A percentile compares a stretch with the other conserved stretches of the same genome.
These are phyloP conservation scores for Simplicillium aogashimaense DNA, from an alignment of 2,329 filamentous ascomycete species.

Conservation along the genomic window DNA sequence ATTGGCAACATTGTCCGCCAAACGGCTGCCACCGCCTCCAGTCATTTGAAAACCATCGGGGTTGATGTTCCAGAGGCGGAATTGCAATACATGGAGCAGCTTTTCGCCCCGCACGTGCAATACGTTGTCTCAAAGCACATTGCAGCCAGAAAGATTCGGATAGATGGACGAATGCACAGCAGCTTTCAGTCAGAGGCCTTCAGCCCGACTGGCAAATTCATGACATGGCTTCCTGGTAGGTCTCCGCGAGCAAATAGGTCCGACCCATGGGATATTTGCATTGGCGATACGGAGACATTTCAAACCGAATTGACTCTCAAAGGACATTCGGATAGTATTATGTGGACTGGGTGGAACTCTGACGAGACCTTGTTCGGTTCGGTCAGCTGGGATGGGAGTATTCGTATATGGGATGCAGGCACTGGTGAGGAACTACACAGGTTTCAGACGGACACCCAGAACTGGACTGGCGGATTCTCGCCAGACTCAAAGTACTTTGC, in stretches of 20 bases:
- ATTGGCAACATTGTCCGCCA: too few relatives aligned
- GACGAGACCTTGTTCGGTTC: slow-evolving; percentile 4
- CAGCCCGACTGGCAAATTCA: slow-evolving; percentile 1
- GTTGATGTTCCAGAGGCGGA: too few relatives aligned
- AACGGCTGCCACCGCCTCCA: too few relatives aligned
- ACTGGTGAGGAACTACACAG: neutral
- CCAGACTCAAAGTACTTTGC: slow-evolving; percentile 4
- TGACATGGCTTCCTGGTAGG: neutral
- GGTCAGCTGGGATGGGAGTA: slow-evolving; percentile 2
- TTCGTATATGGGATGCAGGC: slow-evolving; percentile 5
- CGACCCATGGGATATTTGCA: slow-evolving; percentile 1
- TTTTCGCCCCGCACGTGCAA: too few relatives aligned
- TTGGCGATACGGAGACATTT: neutral
- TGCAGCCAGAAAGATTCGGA: neutral
- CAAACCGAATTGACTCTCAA: neutral
- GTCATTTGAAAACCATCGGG: too few relatives aligned
- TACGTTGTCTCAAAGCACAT: neutral
- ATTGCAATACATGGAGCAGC: too few relatives aligned
- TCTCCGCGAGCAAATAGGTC: neutral
- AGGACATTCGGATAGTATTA: slow-evolving; percentile 4
- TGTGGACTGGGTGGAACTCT: slow-evolving; percentile 4
- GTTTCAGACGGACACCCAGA: slow-evolving; percentile 3
- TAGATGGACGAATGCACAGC: neutral
- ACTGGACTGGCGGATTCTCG: slow-evolving; percentile 5
- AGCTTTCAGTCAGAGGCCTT: neutral